Percentiles rank a stretch among this genome's conserved stretches.
These are phyloP conservation scores for Hypoxylon sp. DNA, from an alignment of 2,329 filamentous ascomycete genomes.

Conservation along the genomic window DNA sequence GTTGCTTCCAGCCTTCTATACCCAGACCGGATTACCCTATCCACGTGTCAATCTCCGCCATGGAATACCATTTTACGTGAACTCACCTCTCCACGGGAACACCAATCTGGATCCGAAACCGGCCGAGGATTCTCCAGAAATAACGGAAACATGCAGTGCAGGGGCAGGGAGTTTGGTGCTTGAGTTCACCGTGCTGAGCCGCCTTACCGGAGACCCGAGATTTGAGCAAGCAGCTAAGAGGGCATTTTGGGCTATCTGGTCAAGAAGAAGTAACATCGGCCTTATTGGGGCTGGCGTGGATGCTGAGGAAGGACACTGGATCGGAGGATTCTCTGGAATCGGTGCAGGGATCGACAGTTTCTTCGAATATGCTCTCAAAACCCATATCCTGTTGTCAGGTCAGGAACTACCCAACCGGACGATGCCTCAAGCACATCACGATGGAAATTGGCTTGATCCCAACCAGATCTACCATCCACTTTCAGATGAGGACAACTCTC, in stretches of 20 bases:
- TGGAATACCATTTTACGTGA: constrained; percentile 92
- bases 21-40: constrained; percentile 91
- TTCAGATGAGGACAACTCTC: constrained; percentile 75
- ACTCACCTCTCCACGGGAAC: constrained; percentile 81
- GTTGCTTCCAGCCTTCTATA: constrained; percentile 92
- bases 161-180: constrained; percentile 96
- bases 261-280: constrained; percentile 84
- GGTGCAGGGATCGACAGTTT: constrained; percentile 98
- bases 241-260: constrained; percentile 98
- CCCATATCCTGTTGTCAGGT: constrained; percentile 89
- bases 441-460: constrained; percentile 70
- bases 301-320: constrained; percentile 91
- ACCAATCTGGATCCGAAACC: constrained; percentile 59
- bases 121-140: constrained; percentile 70
- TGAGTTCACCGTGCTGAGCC: constrained; percentile 91
- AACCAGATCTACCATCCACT: constrained; percentile 74
- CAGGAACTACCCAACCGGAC: constrained; percentile 71
- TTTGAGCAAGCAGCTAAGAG: constrained; percentile 92
- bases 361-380: constrained; percentile 97
- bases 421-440: constrained; percentile 56
- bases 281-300: constrained; percentile 94
- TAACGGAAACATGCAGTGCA: constrained; percentile 96
- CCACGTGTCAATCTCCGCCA: constrained; percentile 92
- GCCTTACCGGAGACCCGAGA: constrained; percentile 86
- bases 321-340: constrained; percentile 90